Base-by-base conservation (phyloP, 2,329 filamentous ascomycete genomes). In the Ophiostoma triangulosporum region DNA sequence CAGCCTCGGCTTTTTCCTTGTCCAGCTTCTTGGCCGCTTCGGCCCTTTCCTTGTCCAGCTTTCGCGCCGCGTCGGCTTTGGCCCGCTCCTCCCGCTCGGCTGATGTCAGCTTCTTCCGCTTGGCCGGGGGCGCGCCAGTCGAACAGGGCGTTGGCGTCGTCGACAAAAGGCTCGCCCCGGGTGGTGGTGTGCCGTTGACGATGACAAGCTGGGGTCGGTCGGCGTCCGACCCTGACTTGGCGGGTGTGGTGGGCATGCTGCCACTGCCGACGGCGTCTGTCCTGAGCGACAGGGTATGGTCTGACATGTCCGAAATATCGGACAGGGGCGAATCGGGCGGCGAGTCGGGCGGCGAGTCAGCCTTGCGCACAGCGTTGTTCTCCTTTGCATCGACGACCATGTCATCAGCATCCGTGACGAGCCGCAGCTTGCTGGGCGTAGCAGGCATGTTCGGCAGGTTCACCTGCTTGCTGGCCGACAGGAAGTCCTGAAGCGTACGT, bases 101-200 rank as follows among this genome's bases (percentile, higher is more conserved):
- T 1, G 65, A 56, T 2, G 70, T 75, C 17, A 72, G 62, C 7
- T 68, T 67, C 58, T 73, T 74, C 50, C 75, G 77, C 59, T 75
- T 77, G 26, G 66, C 60, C 29, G 38, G 48, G 22, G 48, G 46
- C 4, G 46, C 36, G n/a, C 33, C 15, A 57, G 40, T 22, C 6
- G 17, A 15, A 20, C n/a, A 24, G 29, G 32, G 48, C 24, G 46
- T 45, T 33, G 32, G 38, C 17, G 48, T 43, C 8, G 11, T 12
- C 26, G 48, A 11, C 24, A 27, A 26, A 45, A 14, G 57, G 15
- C 29, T 46, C 12, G 15, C 9, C 1, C 35, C 29, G 1, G 43
- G 12, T 2, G 49, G 53, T 9, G 51, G 48, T 4, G 31, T 40
- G 27, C 53, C 51, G 40, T 51, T 59, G 46, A 51, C 33, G 38